Evolutionary conservation across 1,284 basidiomycete species (phyloP).

Genomic region (Neotropicomus parvogracilis): DNA sequence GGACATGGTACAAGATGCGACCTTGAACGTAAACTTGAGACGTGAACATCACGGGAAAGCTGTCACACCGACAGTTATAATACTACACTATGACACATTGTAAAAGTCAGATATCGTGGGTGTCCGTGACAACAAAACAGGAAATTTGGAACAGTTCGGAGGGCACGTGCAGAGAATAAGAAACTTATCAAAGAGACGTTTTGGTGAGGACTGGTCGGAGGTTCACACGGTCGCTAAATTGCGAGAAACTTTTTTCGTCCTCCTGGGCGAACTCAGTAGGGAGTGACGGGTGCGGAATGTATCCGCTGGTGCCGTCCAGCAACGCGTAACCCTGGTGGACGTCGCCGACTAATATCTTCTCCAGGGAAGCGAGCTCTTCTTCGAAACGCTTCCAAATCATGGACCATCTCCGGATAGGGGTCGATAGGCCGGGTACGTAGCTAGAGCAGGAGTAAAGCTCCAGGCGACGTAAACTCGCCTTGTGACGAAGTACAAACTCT

Average conservation of each 20-base stretch:
- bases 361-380: conserved; percentile 22
- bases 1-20: no score
- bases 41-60: no score
- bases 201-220: conserved; percentile 7
- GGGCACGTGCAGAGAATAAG: neutral
- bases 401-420: conserved; percentile 25
- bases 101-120: no score
- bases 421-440: conserved; percentile 16
- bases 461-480: conserved; percentile 20
- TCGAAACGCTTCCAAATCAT: conserved; percentile 27
- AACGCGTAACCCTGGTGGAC: conserved; percentile 21
- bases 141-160: no score
- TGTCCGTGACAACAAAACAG: neutral
- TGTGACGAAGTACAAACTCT: conserved; percentile 32
- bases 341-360: conserved; percentile 19
- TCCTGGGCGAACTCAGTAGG: conserved; percentile 5
- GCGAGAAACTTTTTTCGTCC: conserved; percentile 11
- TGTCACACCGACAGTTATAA: no score
- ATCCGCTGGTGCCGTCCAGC: conserved; percentile 22
- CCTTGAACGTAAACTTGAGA: no score
- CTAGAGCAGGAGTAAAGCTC: conserved; percentile 27
- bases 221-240: conserved; percentile 15
- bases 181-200: neutral
- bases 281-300: conserved; percentile 20
- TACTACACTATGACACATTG: no score